These are phyloP conservation scores for Sporothrix sp. DNA, from an alignment of 2,329 filamentous ascomycete species.

Conservation along the genomic window DNA sequence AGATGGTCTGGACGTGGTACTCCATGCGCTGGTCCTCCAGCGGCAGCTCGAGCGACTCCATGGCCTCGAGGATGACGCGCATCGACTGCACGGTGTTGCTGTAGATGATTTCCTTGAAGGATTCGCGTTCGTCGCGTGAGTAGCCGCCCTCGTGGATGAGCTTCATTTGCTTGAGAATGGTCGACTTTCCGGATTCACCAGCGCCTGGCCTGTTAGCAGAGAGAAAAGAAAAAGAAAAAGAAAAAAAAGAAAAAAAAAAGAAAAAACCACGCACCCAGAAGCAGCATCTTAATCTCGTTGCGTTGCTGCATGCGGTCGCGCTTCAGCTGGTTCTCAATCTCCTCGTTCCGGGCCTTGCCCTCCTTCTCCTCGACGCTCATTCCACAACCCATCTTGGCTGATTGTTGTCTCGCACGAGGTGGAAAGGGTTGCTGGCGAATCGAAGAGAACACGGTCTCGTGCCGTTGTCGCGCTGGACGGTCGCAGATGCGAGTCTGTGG, in stretches of 20 bases:
- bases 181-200: slow-evolving; percentile 95
- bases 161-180: slow-evolving; percentile 96
- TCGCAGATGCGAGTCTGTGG: neutral
- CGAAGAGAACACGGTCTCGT: no score
- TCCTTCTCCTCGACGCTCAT: slow-evolving; percentile 99
- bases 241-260: no score
- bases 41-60: slow-evolving; percentile 64
- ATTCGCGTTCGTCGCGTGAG: slow-evolving; percentile 74
- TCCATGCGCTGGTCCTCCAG: slow-evolving; percentile 87
- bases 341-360: slow-evolving; percentile 99
- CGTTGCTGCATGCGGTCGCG: slow-evolving; percentile 97
- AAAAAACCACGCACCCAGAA: slow-evolving; percentile 63
- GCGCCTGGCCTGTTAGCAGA: no score
- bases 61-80: slow-evolving; percentile 59
- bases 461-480: no score
- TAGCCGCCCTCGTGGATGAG: slow-evolving; percentile 98
- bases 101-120: slow-evolving; percentile 63
- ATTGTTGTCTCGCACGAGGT: slow-evolving; percentile 14
- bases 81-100: slow-evolving; percentile 62
- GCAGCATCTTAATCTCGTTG: slow-evolving; percentile 99
- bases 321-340: slow-evolving; percentile 99
- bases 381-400: slow-evolving; percentile 90
- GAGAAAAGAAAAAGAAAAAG: no score
- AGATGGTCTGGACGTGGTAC: slow-evolving; percentile 96
- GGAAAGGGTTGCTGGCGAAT: neutral